Evolutionary conservation across 1,139 yeast species (phyloP), one percentile per base, ranked within the genome.

Genomic region (Scheffersomyces parashehatae): DNA sequence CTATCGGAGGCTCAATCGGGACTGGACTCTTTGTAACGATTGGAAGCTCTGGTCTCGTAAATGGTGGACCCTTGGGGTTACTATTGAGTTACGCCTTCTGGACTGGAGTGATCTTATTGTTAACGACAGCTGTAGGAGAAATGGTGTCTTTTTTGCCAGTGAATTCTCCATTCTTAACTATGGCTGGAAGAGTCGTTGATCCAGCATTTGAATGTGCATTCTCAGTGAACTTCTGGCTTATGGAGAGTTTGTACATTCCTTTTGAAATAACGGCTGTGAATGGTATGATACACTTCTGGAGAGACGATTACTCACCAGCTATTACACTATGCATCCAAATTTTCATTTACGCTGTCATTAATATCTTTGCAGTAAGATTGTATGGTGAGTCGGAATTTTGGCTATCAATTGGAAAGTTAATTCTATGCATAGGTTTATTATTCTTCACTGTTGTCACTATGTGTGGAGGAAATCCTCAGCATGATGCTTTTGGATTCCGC

Each of bases 301-400:
- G 87, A 46, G 82, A 79, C 53, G 91, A 82, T 55, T 87, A 81
- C 68, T 84, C 77, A 40, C 82, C 83, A 33, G 91, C 79, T 36
- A 85, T 79, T 53, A 82, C 82, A 35, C 69, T 87, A 43, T 71
- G 79, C 10, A 68, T 86, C 10, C 91, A 86, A 60, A 73, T 85
- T 37, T 78, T 71, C 14, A 62, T 84, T 26, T 87, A 86, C 56
- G 75, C 81, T 31, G 47, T 77, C 30, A 83, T 88, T 51, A 85
- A 88, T 51, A 64, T 86, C 20, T 79, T 85, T 53, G 90, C 93
- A 0, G 96, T 88, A 34, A 73, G 75, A 46, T 70, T 76, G 43
- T 88, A 84, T 58, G 96, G 96, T 33, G 96, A 88, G 59, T 65
- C 79, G 39, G 96, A 88, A 63, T 88, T 87, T 59, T 86, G 91